Percentiles rank a stretch among this genome's conserved stretches.
These are phyloP conservation scores for Lyophyllum shimeji DNA, from an alignment of 768 basidiomycete genomes.

Conservation along the genomic window DNA sequence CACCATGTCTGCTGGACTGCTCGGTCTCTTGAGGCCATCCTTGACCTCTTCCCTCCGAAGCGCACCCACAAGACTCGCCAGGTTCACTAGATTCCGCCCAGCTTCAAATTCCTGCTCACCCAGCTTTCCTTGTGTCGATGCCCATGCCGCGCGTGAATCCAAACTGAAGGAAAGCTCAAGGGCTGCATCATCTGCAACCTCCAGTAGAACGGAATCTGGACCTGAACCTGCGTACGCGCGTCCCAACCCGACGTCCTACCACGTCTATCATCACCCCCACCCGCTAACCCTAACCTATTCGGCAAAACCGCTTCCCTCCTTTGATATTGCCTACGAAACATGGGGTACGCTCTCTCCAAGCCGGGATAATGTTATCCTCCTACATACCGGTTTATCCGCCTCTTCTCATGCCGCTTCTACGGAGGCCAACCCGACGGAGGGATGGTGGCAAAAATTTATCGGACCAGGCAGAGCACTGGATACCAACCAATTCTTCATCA, in stretches of 20 bases:
- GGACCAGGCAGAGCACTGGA: constrained; percentile 94
- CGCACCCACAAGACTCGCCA: neutral
- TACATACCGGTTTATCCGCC: constrained; percentile 95
- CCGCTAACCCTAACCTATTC: constrained; percentile 67
- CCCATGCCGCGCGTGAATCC: constrained; percentile 71
- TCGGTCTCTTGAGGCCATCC: constrained; percentile 1
- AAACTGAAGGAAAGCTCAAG: constrained; percentile 34
- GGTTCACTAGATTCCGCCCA: constrained; percentile 3
- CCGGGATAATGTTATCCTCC: constrained; percentile 86
- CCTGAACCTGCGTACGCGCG: constrained; percentile 85
- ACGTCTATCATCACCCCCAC: constrained; percentile 56
- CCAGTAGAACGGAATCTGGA: constrained; percentile 44
- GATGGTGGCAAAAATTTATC: constrained; percentile 99
- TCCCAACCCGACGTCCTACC: constrained; percentile 74
- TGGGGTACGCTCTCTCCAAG: constrained; percentile 87
- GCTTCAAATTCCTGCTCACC: constrained; percentile 16
- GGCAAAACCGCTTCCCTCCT: constrained; percentile 53
- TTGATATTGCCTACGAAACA: constrained; percentile 95
- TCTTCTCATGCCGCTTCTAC: constrained; percentile 94
- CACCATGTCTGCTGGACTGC: constrained; percentile 13
- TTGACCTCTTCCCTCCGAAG: neutral
- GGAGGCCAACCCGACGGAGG: constrained; percentile 68
- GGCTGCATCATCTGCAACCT: constrained; percentile 20
- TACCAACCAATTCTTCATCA: constrained; percentile 87
- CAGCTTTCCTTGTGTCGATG: constrained; percentile 79